These are phyloP conservation scores for Hanseniaspora valbyensis DNA, from an alignment of 805 yeast species.

Conservation along the genomic window DNA sequence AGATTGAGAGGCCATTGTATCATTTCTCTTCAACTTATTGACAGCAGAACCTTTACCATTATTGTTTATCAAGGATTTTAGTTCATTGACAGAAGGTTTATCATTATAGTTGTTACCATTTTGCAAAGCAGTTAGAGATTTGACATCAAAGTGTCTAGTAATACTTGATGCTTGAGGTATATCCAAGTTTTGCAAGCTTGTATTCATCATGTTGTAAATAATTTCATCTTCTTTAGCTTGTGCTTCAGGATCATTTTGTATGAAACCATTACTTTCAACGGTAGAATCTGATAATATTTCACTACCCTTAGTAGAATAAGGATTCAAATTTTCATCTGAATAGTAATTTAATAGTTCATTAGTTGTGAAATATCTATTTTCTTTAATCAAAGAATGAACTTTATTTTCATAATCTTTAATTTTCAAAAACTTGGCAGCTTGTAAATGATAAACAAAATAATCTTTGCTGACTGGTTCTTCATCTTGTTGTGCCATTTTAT, in stretches of 20 bases:
- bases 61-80: neutral
- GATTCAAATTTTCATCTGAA: conserved; percentile 26
- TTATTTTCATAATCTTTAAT: conserved; percentile 23
- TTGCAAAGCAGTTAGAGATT: conserved; percentile 6
- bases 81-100: neutral
- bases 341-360: conserved; percentile 28
- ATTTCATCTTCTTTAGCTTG: conserved; percentile 9
- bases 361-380: conserved; percentile 21
- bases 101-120: neutral
- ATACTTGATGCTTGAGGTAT: conserved; percentile 11
- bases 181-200: conserved; percentile 1
- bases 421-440: conserved; percentile 25
- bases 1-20: conserved; percentile 27
- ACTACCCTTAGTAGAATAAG: conserved; percentile 25
- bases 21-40: neutral
- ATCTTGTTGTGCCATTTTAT: conserved; percentile 19
- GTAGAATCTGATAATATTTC: conserved; percentile 20
- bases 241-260: neutral
- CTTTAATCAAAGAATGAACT: conserved; percentile 21
- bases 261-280: neutral
- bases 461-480: conserved; percentile 18
- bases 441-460: conserved; percentile 26
- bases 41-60: neutral
- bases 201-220: conserved; percentile 9
- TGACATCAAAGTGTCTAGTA: conserved; percentile 1